phyloP scores from a whole-genome alignment of 495 filamentous ascomycete genomes.

The Talaromyces liani region DNA sequence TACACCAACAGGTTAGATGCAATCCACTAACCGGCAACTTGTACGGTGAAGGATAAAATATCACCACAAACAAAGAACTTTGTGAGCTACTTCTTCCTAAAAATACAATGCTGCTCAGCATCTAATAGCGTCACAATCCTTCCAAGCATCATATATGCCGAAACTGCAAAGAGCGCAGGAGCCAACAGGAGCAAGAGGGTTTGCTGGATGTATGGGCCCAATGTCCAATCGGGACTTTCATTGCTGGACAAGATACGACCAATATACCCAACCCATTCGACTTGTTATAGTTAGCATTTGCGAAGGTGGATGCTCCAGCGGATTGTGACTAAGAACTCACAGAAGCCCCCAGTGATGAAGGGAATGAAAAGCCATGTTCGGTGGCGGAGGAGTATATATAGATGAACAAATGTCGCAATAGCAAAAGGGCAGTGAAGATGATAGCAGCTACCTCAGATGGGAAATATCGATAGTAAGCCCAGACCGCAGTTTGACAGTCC shows the following conservation, averaged over 20 bases:
- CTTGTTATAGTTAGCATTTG: conserved; percentile 17
- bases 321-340: conserved; percentile 28
- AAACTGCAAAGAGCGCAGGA: conserved; percentile 37
- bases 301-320: neutral
- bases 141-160: conserved; percentile 52
- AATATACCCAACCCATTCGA: conserved; percentile 52
- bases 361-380: conserved; percentile 57
- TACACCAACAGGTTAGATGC: conserved; percentile 7
- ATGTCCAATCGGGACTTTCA: conserved; percentile 16
- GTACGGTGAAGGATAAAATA: conserved; percentile 25
- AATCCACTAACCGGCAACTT: conserved; percentile 19
- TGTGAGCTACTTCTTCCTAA: conserved; percentile 21
- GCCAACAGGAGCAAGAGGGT: conserved; percentile 24
- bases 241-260: conserved; percentile 36
- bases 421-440: conserved; percentile 44
- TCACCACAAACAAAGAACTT: conserved; percentile 30
- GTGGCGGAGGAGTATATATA: conserved; percentile 37
- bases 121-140: conserved; percentile 36
- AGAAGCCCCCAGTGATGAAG: conserved; percentile 47
- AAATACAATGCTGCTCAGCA: conserved; percentile 28
- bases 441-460: conserved; percentile 29
- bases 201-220: conserved; percentile 27
- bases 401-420: conserved; percentile 36
- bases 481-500: neutral
- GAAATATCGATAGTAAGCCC: too few species aligned